Conservation (phyloP, 2,329 filamentous ascomycete genomes). For the Clonostachys sp. region DNA sequence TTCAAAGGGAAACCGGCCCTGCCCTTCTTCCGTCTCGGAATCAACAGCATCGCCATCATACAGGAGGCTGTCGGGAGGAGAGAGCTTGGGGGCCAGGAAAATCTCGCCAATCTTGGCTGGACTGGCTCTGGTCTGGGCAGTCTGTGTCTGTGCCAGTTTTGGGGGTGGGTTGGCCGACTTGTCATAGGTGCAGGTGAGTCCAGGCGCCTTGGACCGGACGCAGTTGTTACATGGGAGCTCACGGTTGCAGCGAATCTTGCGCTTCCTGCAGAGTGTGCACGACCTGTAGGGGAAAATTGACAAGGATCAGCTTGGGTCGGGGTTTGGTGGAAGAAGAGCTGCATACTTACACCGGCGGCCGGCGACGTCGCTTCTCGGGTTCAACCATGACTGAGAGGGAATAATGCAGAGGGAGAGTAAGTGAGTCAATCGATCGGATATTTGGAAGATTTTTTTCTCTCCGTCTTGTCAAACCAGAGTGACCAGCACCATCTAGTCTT, state of each 20-base stretch:
- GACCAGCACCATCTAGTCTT: too few species aligned
- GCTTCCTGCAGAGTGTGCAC: constrained; percentile 44
- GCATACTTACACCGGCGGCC: constrained; percentile 1
- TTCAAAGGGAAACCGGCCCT: background rate
- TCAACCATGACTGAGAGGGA: background rate
- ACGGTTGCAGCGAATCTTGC: constrained; percentile 59
- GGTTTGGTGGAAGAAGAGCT: background rate
- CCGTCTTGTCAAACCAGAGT: too few species aligned
- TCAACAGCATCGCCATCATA: background rate
- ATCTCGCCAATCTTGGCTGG: constrained; percentile 6
- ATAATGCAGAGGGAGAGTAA: too few species aligned
- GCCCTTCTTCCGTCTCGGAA: background rate
- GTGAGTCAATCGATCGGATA: too few species aligned
- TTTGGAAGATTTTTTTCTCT: too few species aligned
- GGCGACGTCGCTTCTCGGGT: constrained; percentile 2
- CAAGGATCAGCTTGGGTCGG: constrained; percentile 32
- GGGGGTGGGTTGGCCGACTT: constrained; percentile 7
- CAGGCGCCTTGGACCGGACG: constrained; percentile 41
- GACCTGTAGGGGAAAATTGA: background rate
- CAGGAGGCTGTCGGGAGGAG: too few species aligned
- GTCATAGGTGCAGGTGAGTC: constrained; percentile 45
- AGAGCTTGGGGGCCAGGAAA: too few species aligned
- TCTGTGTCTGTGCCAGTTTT: constrained; percentile 14
- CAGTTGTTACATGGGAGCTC: constrained; percentile 56
- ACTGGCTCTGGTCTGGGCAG: constrained; percentile 13